These are phyloP conservation scores for Podaxis mareebaensis DNA, from an alignment of 768 basidiomycete species.

Conservation along the genomic window DNA sequence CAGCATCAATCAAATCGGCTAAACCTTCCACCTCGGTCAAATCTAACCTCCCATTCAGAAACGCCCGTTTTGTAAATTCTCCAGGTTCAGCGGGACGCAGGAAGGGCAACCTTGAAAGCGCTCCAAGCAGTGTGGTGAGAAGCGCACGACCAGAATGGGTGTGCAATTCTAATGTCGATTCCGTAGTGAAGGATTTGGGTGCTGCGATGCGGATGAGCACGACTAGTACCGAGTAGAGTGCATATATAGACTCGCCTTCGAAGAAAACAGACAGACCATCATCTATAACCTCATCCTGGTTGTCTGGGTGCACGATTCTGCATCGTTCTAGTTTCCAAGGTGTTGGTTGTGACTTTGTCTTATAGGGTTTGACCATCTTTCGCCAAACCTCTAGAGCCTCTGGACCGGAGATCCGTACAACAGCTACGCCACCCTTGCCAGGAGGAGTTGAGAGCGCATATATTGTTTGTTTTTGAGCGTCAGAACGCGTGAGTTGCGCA, in stretches of 20 bases:
- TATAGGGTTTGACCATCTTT: conserved; percentile 48
- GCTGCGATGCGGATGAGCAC: conserved; percentile 38
- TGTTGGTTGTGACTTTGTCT: conserved; percentile 34
- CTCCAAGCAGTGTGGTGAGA: conserved; percentile 65
- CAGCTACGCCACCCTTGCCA: conserved; percentile 82
- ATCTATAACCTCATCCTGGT: conserved; percentile 60
- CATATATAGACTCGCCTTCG: conserved; percentile 47
- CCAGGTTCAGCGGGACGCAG: conserved; percentile 83
- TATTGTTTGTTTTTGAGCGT: conserved; percentile 71
- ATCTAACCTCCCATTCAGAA: conserved; percentile 78
- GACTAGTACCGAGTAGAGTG: conserved; percentile 4
- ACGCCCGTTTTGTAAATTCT: conserved; percentile 87
- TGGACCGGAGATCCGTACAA: conserved; percentile 83
- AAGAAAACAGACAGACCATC: conserved; percentile 85
- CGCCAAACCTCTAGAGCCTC: conserved; percentile 64
- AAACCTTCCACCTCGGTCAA: conserved; percentile 89
- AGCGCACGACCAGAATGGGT: conserved; percentile 86
- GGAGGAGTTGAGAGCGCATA: conserved; percentile 88
- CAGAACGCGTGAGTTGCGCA: conserved; percentile 31
- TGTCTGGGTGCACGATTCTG: conserved; percentile 62
- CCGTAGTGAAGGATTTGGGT: conserved; percentile 80
- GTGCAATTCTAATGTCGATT: conserved; percentile 83
- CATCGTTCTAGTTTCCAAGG: conserved; percentile 76
- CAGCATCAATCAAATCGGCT: conserved; percentile 84
- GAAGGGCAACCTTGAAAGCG: conserved; percentile 59